phyloP scores from a whole-genome alignment of 148 eudicot genomes.

The Heliamphora exappendiculata region DNA sequence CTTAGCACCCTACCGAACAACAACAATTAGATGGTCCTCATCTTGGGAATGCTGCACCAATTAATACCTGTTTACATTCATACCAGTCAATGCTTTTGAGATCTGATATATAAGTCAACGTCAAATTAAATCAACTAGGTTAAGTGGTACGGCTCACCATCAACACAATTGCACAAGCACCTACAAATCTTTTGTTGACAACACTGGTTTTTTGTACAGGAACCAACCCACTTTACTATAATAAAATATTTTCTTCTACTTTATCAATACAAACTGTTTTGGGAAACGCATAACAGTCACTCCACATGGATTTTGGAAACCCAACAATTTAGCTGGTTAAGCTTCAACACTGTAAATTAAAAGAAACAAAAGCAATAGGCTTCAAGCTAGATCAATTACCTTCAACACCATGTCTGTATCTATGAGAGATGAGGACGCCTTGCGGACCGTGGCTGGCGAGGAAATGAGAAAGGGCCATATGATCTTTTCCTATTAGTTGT shows the following conservation, averaged over 20 bases:
- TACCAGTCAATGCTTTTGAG: too few relatives aligned
- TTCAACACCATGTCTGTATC: slow-evolving; percentile 52
- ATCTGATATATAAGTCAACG: too few relatives aligned
- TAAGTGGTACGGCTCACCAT: background rate
- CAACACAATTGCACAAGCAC: background rate
- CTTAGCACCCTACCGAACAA: too few relatives aligned
- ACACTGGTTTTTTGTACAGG: background rate
- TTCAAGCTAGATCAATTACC: slow-evolving; percentile 8
- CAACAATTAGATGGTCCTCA: background rate
- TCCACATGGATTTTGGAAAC: background rate
- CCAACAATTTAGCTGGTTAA: background rate
- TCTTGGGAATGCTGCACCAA: background rate
- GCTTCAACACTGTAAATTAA: background rate
- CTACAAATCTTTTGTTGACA: background rate
- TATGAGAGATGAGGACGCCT: slow-evolving; percentile 48
- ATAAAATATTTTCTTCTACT: background rate
- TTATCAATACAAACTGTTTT: background rate
- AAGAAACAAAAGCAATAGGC: background rate
- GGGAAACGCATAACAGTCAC: background rate
- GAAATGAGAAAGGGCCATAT: slow-evolving; percentile 56
- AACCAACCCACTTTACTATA: background rate
- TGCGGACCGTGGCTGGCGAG: slow-evolving; percentile 63
- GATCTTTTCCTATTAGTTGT: slow-evolving; percentile 40
- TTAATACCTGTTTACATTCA: too few relatives aligned
- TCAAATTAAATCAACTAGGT: too few relatives aligned